A percentile compares a stretch with the other conserved stretches of the same genome.
phyloP scores from a whole-genome alignment of 768 basidiomycete genomes.

The Wakefieldia striispora region DNA sequence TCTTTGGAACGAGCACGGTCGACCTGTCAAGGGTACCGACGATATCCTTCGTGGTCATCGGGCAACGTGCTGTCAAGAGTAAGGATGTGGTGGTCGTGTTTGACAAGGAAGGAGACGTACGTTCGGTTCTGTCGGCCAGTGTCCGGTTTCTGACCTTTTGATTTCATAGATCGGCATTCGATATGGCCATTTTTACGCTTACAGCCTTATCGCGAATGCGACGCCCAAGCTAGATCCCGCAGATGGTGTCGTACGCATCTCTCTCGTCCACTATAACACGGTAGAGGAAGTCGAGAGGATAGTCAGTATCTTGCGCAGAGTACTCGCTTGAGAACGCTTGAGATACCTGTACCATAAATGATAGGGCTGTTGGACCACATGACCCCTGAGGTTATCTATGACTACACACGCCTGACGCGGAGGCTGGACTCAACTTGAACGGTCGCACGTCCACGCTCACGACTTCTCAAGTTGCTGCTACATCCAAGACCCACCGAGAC shows the following conservation, averaged over 20 bases:
- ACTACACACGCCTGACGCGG: no score
- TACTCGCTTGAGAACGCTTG: conserved; percentile 31
- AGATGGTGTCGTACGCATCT: conserved; percentile 73
- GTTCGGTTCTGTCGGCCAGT: conserved; percentile 24
- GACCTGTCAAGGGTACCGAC: conserved; percentile 57
- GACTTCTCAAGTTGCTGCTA: background rate
- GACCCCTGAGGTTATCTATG: background rate
- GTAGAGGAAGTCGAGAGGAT: conserved; percentile 65
- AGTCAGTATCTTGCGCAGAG: conserved; percentile 51
- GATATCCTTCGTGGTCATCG: conserved; percentile 67
- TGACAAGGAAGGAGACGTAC: conserved; percentile 60
- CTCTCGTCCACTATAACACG: conserved; percentile 79
- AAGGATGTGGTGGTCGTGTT: conserved; percentile 61
- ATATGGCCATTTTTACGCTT: conserved; percentile 78
- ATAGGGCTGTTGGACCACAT: background rate
- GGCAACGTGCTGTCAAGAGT: conserved; percentile 54
- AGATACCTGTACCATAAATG: background rate
- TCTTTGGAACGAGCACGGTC: conserved; percentile 59
- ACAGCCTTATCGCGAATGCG: conserved; percentile 53
- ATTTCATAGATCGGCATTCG: conserved; percentile 65
- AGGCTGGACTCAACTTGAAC: no score
- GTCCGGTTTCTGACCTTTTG: background rate
- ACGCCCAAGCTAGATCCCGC: conserved; percentile 54
- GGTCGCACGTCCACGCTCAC: background rate
- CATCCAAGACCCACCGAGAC: no score